Evolutionary conservation across 768 basidiomycete genomes (phyloP).

Genomic region (Mrakia frigida): DNA sequence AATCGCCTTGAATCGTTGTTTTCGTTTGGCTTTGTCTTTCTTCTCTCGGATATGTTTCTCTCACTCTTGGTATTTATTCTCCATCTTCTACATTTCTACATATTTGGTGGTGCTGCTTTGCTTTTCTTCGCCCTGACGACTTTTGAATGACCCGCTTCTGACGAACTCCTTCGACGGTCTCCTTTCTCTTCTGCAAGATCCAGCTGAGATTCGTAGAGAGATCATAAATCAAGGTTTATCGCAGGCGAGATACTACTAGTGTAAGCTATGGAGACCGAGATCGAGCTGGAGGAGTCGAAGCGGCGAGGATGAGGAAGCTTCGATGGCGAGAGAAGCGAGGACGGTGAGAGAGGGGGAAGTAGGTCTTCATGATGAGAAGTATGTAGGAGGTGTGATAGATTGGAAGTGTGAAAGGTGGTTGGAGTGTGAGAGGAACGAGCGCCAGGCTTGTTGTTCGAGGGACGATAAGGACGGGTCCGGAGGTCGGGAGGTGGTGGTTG

Average conservation of each 20-base stretch:
- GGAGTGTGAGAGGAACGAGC: not conserved
- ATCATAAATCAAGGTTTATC: no score
- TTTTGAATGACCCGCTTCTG: not conserved
- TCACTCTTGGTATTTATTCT: no score
- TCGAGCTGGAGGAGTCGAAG: no score
- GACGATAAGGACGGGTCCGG: not conserved
- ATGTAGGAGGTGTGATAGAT: not conserved
- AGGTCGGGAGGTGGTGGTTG: not conserved
- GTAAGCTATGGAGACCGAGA: no score
- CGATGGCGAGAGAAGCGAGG: constrained; percentile 1
- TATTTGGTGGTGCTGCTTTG: no score
- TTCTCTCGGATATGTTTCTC: not conserved
- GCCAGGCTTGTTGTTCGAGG: not conserved
- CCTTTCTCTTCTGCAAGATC: not conserved
- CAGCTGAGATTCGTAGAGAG: no score
- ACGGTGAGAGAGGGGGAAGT: constrained; percentile 1
- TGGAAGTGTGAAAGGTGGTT: not conserved
- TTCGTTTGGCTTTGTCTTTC: not conserved
- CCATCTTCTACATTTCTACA: no score
- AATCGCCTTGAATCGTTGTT: not conserved
- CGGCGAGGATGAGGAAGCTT: not conserved
- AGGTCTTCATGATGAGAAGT: not conserved
- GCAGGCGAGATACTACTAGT: no score
- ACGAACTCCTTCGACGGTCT: not conserved
- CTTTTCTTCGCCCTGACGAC: no score